Evolutionary conservation across 345 rosid genomes (phyloP).

Genomic region (Clausena lansium): DNA sequence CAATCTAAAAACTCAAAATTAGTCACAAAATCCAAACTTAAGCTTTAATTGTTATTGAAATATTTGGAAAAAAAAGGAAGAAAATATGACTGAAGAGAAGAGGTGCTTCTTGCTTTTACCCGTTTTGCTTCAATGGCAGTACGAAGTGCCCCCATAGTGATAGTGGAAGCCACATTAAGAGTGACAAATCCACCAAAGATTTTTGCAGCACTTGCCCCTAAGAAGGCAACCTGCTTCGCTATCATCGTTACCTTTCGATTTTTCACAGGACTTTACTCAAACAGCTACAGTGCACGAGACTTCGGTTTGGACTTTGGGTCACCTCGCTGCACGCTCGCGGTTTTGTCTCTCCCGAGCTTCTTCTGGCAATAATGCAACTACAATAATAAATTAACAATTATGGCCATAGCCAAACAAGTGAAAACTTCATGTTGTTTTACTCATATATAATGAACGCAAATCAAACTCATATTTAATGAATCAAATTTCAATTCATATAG

Average conservation of each 20-base stretch:
- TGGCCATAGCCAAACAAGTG: no score
- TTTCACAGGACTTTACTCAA: slow-evolving; percentile 40
- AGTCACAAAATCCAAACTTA: no score
- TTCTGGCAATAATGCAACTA: neutral
- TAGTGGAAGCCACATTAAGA: slow-evolving; percentile 39
- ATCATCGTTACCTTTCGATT: slow-evolving; percentile 34
- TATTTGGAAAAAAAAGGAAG: neutral
- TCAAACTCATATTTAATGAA: no score
- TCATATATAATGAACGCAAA: no score
- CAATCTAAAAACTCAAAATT: no score
- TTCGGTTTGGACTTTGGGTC: neutral
- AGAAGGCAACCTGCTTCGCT: slow-evolving; percentile 40
- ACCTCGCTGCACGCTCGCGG: neutral
- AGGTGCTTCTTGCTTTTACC: slow-evolving; percentile 20
- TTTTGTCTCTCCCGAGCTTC: neutral
- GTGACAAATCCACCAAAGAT: slow-evolving; percentile 43
- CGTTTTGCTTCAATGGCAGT: slow-evolving; percentile 34
- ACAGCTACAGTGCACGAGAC: slow-evolving; percentile 21
- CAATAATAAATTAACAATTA: no score
- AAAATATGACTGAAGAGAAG: neutral
- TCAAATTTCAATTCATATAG: no score
- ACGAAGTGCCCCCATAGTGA: slow-evolving; percentile 42
- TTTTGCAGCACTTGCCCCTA: slow-evolving; percentile 35
- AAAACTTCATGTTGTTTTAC: no score
- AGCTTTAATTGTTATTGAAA: no score